Evolutionary conservation across 2,329 filamentous ascomycete species (phyloP).

Genomic region (Mollisia scopiformis): DNA sequence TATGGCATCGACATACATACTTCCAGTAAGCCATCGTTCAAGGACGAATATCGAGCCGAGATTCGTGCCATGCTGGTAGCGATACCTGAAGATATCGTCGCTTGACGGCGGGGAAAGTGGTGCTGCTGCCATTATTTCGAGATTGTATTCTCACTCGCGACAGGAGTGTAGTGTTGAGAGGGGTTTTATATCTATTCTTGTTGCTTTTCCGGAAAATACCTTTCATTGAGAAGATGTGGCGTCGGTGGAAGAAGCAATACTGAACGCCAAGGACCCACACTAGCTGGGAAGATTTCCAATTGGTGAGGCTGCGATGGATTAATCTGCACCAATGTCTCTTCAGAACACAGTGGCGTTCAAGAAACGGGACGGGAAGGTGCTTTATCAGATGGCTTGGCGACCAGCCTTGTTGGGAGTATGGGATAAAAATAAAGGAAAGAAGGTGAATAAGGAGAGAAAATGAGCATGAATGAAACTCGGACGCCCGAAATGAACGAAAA

Average conservation of each 20-base stretch:
- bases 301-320: not conserved
- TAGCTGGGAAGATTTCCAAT: not conserved
- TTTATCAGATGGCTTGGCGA: not conserved
- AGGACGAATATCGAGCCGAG: not conserved
- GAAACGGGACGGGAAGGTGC: no score
- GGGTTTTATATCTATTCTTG: not conserved
- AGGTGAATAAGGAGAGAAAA: no score
- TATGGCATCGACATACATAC: not conserved
- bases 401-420: not conserved
- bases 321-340: not conserved
- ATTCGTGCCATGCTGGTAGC: conserved; percentile 2
- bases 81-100: conserved; percentile 1
- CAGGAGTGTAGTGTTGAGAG: not conserved
- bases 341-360: not conserved
- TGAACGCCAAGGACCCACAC: not conserved
- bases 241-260: not conserved
- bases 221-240: not conserved
- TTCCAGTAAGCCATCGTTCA: conserved; percentile 1
- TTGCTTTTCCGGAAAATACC: not conserved
- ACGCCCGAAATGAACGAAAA: no score
- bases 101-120: not conserved
- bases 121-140: not conserved
- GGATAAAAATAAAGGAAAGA: no score
- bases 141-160: not conserved
- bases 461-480: no score